These are phyloP conservation scores for Macrolepiota albuminosa DNA, from an alignment of 768 basidiomycete species.

Conservation along the genomic window DNA sequence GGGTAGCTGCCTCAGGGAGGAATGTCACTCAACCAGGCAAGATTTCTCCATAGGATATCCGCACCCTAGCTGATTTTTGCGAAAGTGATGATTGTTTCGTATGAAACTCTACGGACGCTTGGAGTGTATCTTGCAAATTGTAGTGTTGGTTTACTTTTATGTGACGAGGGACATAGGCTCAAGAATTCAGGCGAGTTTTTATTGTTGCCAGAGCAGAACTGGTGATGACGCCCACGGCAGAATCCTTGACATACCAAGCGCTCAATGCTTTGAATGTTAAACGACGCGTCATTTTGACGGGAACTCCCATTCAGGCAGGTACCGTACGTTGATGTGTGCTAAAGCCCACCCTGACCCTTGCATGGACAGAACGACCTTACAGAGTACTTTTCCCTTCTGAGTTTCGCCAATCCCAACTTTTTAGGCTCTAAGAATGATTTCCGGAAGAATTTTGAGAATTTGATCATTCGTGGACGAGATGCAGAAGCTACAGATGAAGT, in stretches of 20 bases:
- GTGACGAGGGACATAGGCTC: constrained; percentile 94
- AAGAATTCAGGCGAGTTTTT: constrained; percentile 81
- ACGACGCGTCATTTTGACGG: constrained; percentile 89
- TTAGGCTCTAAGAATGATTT: constrained; percentile 87
- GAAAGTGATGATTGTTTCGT: constrained; percentile 96
- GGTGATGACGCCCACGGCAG: constrained; percentile 31
- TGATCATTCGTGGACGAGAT: constrained; percentile 87
- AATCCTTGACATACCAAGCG: constrained; percentile 83
- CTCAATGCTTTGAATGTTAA: constrained; percentile 80
- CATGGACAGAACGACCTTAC: constrained; percentile 76
- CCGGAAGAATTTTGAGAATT: constrained; percentile 91
- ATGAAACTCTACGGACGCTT: constrained; percentile 88
- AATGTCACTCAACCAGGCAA: constrained; percentile 89
- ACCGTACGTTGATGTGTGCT: constrained; percentile 3
- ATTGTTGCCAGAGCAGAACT: neutral
- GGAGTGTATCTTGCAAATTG: constrained; percentile 72
- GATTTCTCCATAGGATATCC: constrained; percentile 4
- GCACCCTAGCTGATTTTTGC: neutral
- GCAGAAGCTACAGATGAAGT: constrained; percentile 75
- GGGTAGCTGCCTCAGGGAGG: constrained; percentile 86
- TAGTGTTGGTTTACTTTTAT: constrained; percentile 86
- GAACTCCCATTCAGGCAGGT: constrained; percentile 83
- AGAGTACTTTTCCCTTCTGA: constrained; percentile 91
- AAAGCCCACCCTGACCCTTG: neutral
- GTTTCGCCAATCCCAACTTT: constrained; percentile 90